Evolutionary conservation across 2,329 filamentous ascomycete species (phyloP).

Genomic region (Monilinia fructigena): DNA sequence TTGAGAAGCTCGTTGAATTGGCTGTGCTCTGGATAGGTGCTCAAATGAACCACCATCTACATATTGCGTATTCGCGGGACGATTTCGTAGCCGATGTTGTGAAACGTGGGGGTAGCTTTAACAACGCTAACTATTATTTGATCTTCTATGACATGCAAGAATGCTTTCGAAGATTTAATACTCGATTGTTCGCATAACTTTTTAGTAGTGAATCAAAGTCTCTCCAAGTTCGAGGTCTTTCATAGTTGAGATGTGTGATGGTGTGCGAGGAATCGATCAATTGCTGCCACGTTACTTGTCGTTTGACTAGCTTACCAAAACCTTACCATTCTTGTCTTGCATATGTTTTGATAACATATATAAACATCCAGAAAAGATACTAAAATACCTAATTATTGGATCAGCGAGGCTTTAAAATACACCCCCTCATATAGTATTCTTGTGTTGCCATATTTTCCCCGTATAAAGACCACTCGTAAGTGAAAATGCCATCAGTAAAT

Average conservation of each 20-base stretch:
- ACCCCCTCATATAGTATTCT: not conserved
- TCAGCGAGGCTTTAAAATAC: not conserved
- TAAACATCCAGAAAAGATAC: not conserved
- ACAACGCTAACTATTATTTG: constrained; percentile 20
- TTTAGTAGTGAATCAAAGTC: constrained; percentile 3
- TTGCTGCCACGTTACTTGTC: constrained; percentile 28
- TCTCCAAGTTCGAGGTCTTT: not conserved
- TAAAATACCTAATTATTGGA: not conserved
- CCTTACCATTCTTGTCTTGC: not conserved
- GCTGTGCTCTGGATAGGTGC: constrained; percentile 24
- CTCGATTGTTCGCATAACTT: constrained; percentile 1
- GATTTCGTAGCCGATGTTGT: constrained; percentile 4
- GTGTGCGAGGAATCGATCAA: constrained; percentile 27
- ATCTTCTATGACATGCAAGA: not conserved
- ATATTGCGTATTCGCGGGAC: constrained; percentile 23
- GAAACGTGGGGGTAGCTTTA: constrained; percentile 17
- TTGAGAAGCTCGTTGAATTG: constrained; percentile 15
- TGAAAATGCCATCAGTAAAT: not conserved
- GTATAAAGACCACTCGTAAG: not conserved
- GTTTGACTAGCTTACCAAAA: not conserved
- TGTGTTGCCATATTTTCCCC: not conserved
- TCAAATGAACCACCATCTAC: constrained; percentile 1
- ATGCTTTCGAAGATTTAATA: not conserved
- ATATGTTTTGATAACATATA: not conserved
- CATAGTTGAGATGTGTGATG: constrained; percentile 6